Percentiles rank a stretch among this genome's conserved stretches.
phyloP scores from a whole-genome alignment of 2,329 filamentous ascomycete genomes.

The Penicillium italicum region DNA sequence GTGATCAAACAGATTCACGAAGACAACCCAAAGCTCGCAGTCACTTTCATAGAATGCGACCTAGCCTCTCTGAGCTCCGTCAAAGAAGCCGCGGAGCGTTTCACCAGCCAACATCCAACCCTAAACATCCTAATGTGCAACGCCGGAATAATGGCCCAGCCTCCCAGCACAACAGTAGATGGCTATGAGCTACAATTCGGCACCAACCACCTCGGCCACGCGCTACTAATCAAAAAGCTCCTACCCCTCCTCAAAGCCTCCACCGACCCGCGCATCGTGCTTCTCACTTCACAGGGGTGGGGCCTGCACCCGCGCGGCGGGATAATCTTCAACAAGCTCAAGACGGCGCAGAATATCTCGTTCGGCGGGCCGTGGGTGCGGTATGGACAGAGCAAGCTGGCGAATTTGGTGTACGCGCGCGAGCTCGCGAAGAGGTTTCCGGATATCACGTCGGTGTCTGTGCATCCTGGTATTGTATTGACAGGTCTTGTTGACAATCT shows the following conservation, averaged over 20 bases:
- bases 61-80: slow-evolving; percentile 47
- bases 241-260: slow-evolving; percentile 21
- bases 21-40: slow-evolving; percentile 19
- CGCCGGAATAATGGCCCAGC: slow-evolving; percentile 45
- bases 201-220: slow-evolving; percentile 51
- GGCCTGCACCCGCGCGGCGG: slow-evolving; percentile 3
- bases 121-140: slow-evolving; percentile 49
- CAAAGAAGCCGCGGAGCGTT: slow-evolving; percentile 38
- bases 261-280: slow-evolving; percentile 5
- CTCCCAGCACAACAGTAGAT: slow-evolving; percentile 40
- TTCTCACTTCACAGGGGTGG: slow-evolving; percentile 8
- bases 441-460: slow-evolving; percentile 33
- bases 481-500: slow-evolving; percentile 35
- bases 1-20: slow-evolving; percentile 39
- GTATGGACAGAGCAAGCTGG: slow-evolving; percentile 50
- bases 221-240: slow-evolving; percentile 44
- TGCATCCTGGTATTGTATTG: slow-evolving; percentile 44
- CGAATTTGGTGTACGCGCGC: slow-evolving; percentile 45
- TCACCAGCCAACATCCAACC: slow-evolving; percentile 33
- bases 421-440: slow-evolving; percentile 42
- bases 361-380: slow-evolving; percentile 30
- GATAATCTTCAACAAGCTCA: slow-evolving; percentile 14
- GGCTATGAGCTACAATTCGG: slow-evolving; percentile 52
- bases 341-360: slow-evolving; percentile 6
- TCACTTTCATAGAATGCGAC: slow-evolving; percentile 44